Evolutionary conservation across 768 basidiomycete species (phyloP), one percentile per base, ranked within the genome.

Genomic region (Cystobasidium tubakii): DNA sequence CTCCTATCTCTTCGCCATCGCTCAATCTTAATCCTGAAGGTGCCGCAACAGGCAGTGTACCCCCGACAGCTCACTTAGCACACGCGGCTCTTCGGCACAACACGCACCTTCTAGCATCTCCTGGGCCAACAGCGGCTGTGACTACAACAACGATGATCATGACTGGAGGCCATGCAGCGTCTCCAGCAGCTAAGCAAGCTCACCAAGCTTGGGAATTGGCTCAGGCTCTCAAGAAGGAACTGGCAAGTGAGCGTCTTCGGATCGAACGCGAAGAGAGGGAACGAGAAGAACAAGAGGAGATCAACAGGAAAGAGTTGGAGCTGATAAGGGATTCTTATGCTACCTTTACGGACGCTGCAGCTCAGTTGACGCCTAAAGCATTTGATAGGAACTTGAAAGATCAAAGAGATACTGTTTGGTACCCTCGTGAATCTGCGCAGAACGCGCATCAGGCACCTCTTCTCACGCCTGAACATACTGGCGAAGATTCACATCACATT

Each of bases 111-210:
- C 27, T 29, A 60, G 13, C 33, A 34, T 12, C 33, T 6, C 10
- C 33, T 12, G 23, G 2, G 33, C 3, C 33, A 6, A 60, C 17
- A 31, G 9, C 13, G 17, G 17, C 25, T 3, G 15, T 60, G 4
- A 50, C 46, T 4, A 50, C 10, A 15, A 60, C 57, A 12, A 60
- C 57, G 13, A 34, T 60, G 29, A 60, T 60, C 13, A 29, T 34
- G 33, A 60, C 29, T 6, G 57, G 15, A 6, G 57, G 57, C 13
- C 25, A 60, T 29, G 57, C 57, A 60, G 57, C 57, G 12, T 60
- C 57, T 60, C 57, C 57, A 17, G 27, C 27, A 12, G 17, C 57
- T 60, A 60, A 23, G 29, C 17, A 60, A 60, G 57, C 57, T 60
- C 57, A 29, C 6, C 4, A 29, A 3, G 27, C 12, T 29, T 60